Evolutionary conservation across 768 basidiomycete genomes (phyloP).

Genomic region (Boletus rubroflammeus): DNA sequence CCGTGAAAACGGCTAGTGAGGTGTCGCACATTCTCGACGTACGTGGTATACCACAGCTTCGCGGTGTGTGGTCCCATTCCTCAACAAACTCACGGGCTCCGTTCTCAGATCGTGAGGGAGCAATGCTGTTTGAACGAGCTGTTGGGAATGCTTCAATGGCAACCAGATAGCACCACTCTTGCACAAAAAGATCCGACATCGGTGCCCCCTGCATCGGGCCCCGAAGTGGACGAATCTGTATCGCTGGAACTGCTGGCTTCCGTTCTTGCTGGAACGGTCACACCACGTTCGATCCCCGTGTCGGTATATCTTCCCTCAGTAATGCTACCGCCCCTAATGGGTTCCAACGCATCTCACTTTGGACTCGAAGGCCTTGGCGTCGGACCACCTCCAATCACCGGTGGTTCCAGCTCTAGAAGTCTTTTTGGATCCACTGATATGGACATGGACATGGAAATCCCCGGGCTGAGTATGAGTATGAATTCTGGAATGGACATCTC

Average conservation of each 20-base stretch:
- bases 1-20: conserved; percentile 68
- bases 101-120: conserved; percentile 54
- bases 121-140: conserved; percentile 83
- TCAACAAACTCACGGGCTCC: background rate
- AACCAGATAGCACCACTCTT: conserved; percentile 37
- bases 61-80: background rate
- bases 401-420: conserved; percentile 24
- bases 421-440: conserved; percentile 32
- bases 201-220: conserved; percentile 2
- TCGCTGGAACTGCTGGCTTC: conserved; percentile 60
- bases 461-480: conserved; percentile 35
- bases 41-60: conserved; percentile 3
- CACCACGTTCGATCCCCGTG: conserved; percentile 53
- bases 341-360: conserved; percentile 23
- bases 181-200: conserved; percentile 4
- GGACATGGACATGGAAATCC: conserved; percentile 36
- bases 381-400: conserved; percentile 20
- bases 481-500: conserved; percentile 28
- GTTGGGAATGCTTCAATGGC: conserved; percentile 60
- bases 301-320: conserved; percentile 58
- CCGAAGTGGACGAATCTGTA: conserved; percentile 34
- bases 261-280: conserved; percentile 53
- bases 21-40: conserved; percentile 77
- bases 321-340: conserved; percentile 21
- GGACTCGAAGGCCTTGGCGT: conserved; percentile 26